Evolutionary conservation across 768 basidiomycete species (phyloP).

Genomic region (Baorangia bicolor): DNA sequence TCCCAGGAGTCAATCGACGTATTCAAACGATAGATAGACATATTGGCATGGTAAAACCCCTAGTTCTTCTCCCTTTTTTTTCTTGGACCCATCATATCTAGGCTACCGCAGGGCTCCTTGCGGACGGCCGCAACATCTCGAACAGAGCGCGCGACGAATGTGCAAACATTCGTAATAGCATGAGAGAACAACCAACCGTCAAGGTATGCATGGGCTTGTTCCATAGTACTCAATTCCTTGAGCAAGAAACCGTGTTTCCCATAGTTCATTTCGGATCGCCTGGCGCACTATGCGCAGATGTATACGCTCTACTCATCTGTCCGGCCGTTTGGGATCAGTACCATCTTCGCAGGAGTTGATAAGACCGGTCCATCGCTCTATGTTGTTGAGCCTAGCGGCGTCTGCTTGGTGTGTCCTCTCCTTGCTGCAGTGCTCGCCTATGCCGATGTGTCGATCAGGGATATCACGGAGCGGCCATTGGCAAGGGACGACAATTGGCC

Average conservation of each 20-base stretch:
- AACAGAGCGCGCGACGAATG: slow-evolving; percentile 87
- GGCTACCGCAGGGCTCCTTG: slow-evolving; percentile 92
- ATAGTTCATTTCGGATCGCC: slow-evolving; percentile 67
- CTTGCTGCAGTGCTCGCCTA: neutral
- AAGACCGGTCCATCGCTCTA: slow-evolving; percentile 83
- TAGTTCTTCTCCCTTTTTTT: neutral
- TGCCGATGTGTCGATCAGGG: slow-evolving; percentile 50
- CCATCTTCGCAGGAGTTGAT: slow-evolving; percentile 88
- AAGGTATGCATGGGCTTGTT: slow-evolving; percentile 52
- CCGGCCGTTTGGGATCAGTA: slow-evolving; percentile 93
- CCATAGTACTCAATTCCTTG: neutral
- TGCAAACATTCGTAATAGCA: slow-evolving; percentile 64
- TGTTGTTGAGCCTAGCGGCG: slow-evolving; percentile 93
- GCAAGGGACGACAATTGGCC: slow-evolving; percentile 96
- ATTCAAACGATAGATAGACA: slow-evolving; percentile 94
- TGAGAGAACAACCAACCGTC: slow-evolving; percentile 71
- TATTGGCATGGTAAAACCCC: slow-evolving; percentile 76
- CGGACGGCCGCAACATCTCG: slow-evolving; percentile 88
- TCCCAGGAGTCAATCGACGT: slow-evolving; percentile 88
- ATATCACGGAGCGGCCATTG: slow-evolving; percentile 94
- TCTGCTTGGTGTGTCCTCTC: slow-evolving; percentile 67
- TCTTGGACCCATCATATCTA: slow-evolving; percentile 30
- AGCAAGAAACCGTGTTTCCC: neutral
- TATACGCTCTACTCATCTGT: slow-evolving; percentile 99
- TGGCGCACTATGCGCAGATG: slow-evolving; percentile 88